These are phyloP conservation scores for Hygrophila difformis DNA, from an alignment of 257 asterid species.

Conservation along the genomic window DNA sequence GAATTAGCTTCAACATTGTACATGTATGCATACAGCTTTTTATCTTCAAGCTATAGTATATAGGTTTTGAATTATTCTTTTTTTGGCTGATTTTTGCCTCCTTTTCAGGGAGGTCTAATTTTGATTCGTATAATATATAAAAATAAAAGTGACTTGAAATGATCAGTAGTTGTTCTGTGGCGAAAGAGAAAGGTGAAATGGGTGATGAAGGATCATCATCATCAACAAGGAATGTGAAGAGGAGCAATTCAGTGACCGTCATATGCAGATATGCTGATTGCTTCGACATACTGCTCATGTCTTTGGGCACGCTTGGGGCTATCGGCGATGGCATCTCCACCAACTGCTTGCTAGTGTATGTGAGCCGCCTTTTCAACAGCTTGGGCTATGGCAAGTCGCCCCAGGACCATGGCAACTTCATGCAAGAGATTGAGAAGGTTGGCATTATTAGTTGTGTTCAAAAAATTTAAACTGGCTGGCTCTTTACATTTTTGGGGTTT, in stretches of 20 bases:
- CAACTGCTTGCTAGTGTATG: constrained; percentile 59
- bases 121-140: too few relatives aligned
- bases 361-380: constrained; percentile 63
- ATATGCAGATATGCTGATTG: constrained; percentile 66
- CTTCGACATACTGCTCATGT: constrained; percentile 58
- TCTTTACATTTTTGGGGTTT: neutral
- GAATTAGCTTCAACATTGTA: too few relatives aligned
- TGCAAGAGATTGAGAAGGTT: constrained; percentile 71
- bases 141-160: too few relatives aligned
- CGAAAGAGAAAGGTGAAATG: constrained; percentile 12
- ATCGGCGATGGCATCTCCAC: constrained; percentile 89
- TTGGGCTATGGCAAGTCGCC: constrained; percentile 56
- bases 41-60: too few relatives aligned
- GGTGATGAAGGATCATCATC: too few relatives aligned
- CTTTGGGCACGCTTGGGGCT: constrained; percentile 82
- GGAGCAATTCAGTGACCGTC: constrained; percentile 25
- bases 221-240: constrained; percentile 15
- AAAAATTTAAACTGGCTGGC: neutral
- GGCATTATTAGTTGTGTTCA: neutral
- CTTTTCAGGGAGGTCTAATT: too few relatives aligned
- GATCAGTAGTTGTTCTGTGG: constrained; percentile 12
- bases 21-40: too few relatives aligned
- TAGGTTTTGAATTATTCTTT: too few relatives aligned
- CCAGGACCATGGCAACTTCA: constrained; percentile 39
- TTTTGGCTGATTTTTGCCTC: too few relatives aligned